phyloP scores from a whole-genome alignment of 805 yeast genomes.

The Hagleromyces aurorensis region DNA sequence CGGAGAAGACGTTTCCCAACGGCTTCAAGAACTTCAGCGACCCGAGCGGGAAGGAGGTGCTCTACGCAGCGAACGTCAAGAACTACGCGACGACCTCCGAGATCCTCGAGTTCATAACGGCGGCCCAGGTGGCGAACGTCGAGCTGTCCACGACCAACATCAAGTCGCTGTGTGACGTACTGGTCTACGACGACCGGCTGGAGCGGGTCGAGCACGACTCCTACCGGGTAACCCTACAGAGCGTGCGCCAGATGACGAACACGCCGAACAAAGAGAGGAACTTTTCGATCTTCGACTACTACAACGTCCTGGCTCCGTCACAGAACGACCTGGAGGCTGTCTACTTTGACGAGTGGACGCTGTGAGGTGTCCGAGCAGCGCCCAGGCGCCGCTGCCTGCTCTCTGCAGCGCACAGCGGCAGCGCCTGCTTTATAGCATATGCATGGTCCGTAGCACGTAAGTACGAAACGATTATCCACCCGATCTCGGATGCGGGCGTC shows the following conservation, averaged over 20 bases:
- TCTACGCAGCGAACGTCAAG: conserved; percentile 49
- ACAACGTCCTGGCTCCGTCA: conserved; percentile 33
- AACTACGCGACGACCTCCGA: conserved; percentile 65
- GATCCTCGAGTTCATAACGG: conserved; percentile 64
- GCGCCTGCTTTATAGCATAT: too few species aligned
- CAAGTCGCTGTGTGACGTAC: conserved; percentile 76
- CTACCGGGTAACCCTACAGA: conserved; percentile 78
- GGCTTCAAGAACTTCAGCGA: conserved; percentile 40
- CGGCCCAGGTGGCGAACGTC: conserved; percentile 70
- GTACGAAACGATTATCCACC: too few species aligned
- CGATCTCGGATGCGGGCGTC: too few species aligned
- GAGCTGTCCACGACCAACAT: conserved; percentile 71
- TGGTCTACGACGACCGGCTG: conserved; percentile 77
- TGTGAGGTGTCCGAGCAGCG: conserved; percentile 13
- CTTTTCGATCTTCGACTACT: conserved; percentile 38
- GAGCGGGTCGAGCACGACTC: conserved; percentile 56
- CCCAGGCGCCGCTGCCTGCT: too few species aligned
- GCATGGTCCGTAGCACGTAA: too few species aligned
- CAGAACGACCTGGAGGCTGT: conserved; percentile 36
- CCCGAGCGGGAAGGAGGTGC: conserved; percentile 14
- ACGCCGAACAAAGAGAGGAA: conserved; percentile 15
- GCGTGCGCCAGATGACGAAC: conserved; percentile 56
- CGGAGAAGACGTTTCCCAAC: conserved; percentile 67
- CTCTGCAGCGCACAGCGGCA: too few species aligned
- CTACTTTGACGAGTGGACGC: conserved; percentile 43